Percentiles rank a stretch among this genome's conserved stretches.
Conservation (phyloP, 306 rosid genomes). For the Trifolium repens region DNA sequence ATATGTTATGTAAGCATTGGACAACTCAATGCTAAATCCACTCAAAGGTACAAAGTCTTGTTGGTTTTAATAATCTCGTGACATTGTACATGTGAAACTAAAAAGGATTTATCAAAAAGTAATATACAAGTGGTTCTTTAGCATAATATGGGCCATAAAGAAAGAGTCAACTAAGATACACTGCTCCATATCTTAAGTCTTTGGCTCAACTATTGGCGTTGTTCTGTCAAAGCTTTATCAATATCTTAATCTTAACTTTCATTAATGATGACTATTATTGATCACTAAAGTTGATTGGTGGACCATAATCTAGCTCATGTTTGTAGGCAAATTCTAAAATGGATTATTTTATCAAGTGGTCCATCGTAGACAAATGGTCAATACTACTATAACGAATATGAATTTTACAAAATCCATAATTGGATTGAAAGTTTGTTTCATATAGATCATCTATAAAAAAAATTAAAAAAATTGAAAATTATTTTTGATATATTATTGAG, state of each 20-base stretch:
- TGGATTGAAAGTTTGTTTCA: too few species aligned
- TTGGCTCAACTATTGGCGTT: conserved; percentile 37
- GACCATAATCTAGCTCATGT: conserved; percentile 39
- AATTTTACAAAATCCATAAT: too few species aligned
- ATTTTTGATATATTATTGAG: too few species aligned
- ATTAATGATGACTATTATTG: conserved; percentile 34
- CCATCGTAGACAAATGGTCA: too few species aligned
- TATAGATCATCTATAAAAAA: too few species aligned
- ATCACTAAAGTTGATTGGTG: conserved; percentile 28
- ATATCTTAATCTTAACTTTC: conserved; percentile 23
- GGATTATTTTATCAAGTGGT: too few species aligned
- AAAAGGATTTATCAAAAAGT: not conserved
- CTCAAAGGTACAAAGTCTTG: not conserved
- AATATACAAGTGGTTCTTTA: not conserved
- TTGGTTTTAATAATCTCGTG: not conserved
- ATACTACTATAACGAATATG: too few species aligned
- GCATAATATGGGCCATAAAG: not conserved
- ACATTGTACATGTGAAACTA: not conserved
- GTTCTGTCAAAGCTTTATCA: conserved; percentile 14
- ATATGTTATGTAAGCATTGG: not conserved
- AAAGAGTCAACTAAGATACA: conserved; percentile 27
- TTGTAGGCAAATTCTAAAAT: too few species aligned
- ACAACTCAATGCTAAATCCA: not conserved
- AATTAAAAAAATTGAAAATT: too few species aligned
- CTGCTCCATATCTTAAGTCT: conserved; percentile 20